Conservation (phyloP, 2,329 filamentous ascomycete genomes). For the Scedosporium boydii region DNA sequence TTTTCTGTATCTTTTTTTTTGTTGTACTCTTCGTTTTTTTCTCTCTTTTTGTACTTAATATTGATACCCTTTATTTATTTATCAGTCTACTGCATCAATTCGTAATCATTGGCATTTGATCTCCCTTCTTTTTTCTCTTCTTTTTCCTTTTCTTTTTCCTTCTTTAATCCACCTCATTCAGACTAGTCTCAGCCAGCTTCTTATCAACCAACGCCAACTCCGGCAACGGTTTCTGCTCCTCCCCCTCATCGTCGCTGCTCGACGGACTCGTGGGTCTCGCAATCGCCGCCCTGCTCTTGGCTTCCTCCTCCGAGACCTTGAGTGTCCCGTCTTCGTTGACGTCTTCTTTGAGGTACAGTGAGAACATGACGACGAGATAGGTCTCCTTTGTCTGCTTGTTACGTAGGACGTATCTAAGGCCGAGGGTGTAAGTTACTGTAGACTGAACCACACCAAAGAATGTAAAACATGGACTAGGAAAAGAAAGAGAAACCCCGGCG, state of each 20-base stretch:
- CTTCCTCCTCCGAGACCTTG: conserved; percentile 1
- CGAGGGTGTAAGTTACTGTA: not conserved
- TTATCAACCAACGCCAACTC: conserved; percentile 32
- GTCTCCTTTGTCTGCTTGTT: conserved; percentile 64
- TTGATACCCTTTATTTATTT: not conserved
- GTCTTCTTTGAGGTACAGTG: conserved; percentile 60
- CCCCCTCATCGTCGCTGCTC: conserved; percentile 14
- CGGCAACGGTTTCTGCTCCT: conserved; percentile 26
- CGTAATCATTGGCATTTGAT: too few relatives aligned
- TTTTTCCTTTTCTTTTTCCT: not conserved
- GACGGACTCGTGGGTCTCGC: conserved; percentile 5
- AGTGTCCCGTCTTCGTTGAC: conserved; percentile 49
- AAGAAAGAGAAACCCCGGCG: not conserved
- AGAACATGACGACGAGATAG: conserved; percentile 76
- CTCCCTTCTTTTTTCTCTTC: not conserved
- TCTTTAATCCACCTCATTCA: not conserved
- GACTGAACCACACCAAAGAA: not conserved
- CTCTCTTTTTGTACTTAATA: not conserved
- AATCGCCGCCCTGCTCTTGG: conserved; percentile 15
- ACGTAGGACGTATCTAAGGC: conserved; percentile 58
- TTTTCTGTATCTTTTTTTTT: not conserved
- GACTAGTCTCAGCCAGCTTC: not conserved
- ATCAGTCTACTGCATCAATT: too few relatives aligned
- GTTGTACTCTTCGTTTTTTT: too few relatives aligned
- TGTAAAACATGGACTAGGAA: not conserved